Conservation (phyloP, 768 basidiomycete genomes). For the Thelephora aurantiotincta region DNA sequence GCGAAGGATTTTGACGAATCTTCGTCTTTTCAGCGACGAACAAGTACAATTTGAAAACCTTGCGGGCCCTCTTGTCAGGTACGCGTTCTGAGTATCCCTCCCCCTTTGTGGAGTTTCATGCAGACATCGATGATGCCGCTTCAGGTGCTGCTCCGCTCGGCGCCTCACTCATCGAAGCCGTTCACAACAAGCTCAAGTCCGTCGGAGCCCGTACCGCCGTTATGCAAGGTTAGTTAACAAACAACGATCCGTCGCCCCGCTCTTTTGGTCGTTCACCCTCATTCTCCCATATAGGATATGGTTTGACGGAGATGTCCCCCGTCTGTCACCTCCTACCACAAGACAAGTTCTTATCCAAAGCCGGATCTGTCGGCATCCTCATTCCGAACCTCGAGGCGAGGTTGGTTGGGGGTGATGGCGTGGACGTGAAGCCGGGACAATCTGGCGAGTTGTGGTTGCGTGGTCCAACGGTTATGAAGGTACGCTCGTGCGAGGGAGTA, state of each 20-base stretch:
- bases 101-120: neutral
- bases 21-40: conserved; percentile 31
- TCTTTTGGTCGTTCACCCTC: neutral
- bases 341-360: conserved; percentile 28
- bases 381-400: conserved; percentile 67
- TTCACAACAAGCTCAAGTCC: conserved; percentile 23
- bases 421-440: conserved; percentile 35
- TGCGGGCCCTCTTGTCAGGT: conserved; percentile 44
- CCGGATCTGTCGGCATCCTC: conserved; percentile 55
- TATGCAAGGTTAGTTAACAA: conserved; percentile 34
- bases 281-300: conserved; percentile 36
- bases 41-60: conserved; percentile 49
- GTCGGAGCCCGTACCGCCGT: conserved; percentile 28
- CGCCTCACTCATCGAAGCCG: conserved; percentile 39
- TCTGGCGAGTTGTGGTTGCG: conserved; percentile 75
- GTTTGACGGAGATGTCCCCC: conserved; percentile 76
- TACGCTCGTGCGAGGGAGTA: conserved; percentile 8
- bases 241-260: neutral
- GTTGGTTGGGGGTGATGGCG: conserved; percentile 50
- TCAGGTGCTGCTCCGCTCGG: conserved; percentile 65
- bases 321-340: conserved; percentile 42
- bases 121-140: neutral
- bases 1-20: neutral
- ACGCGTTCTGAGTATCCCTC: neutral
- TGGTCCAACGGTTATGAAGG: conserved; percentile 74